These are phyloP conservation scores for Boeremia exigua DNA, from an alignment of 2,329 filamentous ascomycete species.

Conservation along the genomic window DNA sequence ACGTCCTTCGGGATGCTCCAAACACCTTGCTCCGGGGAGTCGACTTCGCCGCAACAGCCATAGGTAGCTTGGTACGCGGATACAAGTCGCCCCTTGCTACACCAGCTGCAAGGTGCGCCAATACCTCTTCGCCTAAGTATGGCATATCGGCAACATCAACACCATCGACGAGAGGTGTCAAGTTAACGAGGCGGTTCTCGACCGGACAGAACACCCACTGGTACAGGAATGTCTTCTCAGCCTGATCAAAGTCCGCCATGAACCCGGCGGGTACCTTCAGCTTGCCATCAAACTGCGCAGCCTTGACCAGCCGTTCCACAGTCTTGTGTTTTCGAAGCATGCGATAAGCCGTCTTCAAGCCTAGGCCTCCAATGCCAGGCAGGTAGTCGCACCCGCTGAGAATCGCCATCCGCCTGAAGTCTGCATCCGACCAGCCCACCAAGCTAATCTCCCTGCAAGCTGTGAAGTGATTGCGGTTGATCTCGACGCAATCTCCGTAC, in stretches of 20 bases:
- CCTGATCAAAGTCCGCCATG: slow-evolving; percentile 78
- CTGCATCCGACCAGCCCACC: slow-evolving; percentile 87
- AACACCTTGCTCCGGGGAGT: slow-evolving; percentile 43
- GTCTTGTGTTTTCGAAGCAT: slow-evolving; percentile 89
- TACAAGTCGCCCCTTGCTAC: slow-evolving; percentile 85
- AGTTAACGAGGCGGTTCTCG: slow-evolving; percentile 72
- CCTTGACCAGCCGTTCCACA: slow-evolving; percentile 79
- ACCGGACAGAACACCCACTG: slow-evolving; percentile 92
- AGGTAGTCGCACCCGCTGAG: slow-evolving; percentile 96
- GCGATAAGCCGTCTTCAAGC: slow-evolving; percentile 90
- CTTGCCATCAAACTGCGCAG: slow-evolving; percentile 89
- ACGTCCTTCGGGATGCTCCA: slow-evolving; percentile 45
- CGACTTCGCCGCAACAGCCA: slow-evolving; percentile 47
- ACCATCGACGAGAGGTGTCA: slow-evolving; percentile 70
- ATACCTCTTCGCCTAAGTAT: slow-evolving; percentile 79
- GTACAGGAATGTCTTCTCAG: slow-evolving; percentile 90
- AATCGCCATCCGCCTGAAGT: slow-evolving; percentile 96
- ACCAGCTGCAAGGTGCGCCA: slow-evolving; percentile 70
- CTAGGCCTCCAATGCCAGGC: slow-evolving; percentile 81
- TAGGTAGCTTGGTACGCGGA: slow-evolving; percentile 81
- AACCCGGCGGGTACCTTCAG: slow-evolving; percentile 82
- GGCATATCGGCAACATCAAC: slow-evolving; percentile 73
- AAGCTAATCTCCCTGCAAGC: slow-evolving; percentile 87
- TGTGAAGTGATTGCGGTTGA: slow-evolving; percentile 87
- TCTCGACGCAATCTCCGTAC: slow-evolving; percentile 90